Evolutionary conservation across 192 early-diverging fungal genomes (phyloP), one percentile per base, ranked within the genome.

Genomic region (Podila minutissima): DNA sequence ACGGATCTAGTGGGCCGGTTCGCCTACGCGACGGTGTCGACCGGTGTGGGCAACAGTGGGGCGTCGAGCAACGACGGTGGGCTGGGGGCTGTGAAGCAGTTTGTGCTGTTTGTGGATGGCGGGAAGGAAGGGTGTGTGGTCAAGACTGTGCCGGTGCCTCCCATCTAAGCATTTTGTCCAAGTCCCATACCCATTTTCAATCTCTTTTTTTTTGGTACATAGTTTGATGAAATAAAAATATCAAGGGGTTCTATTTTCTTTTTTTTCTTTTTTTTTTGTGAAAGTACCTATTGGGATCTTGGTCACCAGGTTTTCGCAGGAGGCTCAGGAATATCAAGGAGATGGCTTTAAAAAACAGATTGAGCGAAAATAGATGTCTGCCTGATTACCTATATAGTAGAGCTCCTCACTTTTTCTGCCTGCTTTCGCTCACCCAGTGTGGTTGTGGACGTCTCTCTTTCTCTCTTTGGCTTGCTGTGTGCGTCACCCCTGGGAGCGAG

Each of bases 1-100:
- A 88, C 87, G 12, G 82, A 78, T 24, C 33, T 88, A 24, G 82
- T 83, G 15, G 87, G 87, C n/a, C 74, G 82, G 46, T 88, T 88
- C 57, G 82, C 83, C 9, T 88, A 88, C 59, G 69, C 84, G 12
- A 72, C 57, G 12, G 82, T 86, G 12, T 85, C 85, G 5, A 69
- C 82, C 51, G 75, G 72, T 13, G 53, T 55, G 8, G 20, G 8
- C 24, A 55, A n/a, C 53, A 12, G 53, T 55, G 53, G 53, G 22
- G 53, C 24, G 5, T 55, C 53, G 24, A 55, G 53, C 20, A 64
- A 31, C 5, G 35, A n/a, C 0, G 57, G 63, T 7, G 61, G 66
- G 0, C 62, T 81, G 28, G 31, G 31, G 28, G 62, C 69, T 1
- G 67, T 81, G 46, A 61, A 68, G 49, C 70, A 58, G 32, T 81